Conservation (phyloP, 2,329 filamentous ascomycete genomes). For the Diaporthe batatas region DNA sequence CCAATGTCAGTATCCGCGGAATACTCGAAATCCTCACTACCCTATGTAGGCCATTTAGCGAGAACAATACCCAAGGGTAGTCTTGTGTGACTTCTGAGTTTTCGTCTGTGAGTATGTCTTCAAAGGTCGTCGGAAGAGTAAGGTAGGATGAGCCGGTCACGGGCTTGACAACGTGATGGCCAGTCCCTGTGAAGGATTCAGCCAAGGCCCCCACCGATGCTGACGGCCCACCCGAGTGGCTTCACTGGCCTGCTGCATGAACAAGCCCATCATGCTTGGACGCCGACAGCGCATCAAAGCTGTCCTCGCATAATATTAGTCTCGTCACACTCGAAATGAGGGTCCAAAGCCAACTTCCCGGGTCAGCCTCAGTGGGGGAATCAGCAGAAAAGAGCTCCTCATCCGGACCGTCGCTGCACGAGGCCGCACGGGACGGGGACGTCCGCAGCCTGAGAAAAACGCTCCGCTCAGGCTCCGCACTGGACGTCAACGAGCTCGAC, state of each 20-base stretch:
- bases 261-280: neutral
- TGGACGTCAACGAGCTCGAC: conserved; percentile 19
- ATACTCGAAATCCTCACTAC: no score
- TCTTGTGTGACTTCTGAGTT: no score
- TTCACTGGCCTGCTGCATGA: neutral
- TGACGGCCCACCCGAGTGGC: conserved; percentile 4
- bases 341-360: neutral
- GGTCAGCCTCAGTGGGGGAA: neutral
- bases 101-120: no score
- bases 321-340: conserved; percentile 5
- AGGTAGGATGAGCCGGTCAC: no score
- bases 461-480: conserved; percentile 7
- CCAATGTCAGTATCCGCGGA: no score
- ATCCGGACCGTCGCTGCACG: neutral
- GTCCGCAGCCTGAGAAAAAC: conserved; percentile 13
- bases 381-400: neutral
- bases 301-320: neutral
- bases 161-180: no score
- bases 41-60: no score
- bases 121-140: no score
- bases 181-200: neutral
- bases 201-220: conserved; percentile 4
- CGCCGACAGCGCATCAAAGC: neutral
- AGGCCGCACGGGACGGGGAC: conserved; percentile 7
- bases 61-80: no score